Evolutionary conservation across 345 rosid genomes (phyloP).

Genomic region (Hibiscus syriacus): DNA sequence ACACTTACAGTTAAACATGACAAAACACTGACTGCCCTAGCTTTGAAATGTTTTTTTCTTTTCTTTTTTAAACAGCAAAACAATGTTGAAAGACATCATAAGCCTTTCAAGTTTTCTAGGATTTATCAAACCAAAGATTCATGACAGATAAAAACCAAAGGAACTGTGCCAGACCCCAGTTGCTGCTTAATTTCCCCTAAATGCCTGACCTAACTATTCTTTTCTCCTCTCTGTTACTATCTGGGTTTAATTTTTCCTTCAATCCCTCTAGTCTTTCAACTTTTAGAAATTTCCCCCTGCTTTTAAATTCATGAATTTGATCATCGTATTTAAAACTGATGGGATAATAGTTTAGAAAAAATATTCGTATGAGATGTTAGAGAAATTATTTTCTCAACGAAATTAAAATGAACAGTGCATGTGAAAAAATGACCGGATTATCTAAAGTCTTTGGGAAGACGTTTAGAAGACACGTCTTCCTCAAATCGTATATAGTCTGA

Average conservation of each 20-base stretch:
- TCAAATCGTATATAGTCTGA: too few species aligned
- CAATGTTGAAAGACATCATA: constrained; percentile 16
- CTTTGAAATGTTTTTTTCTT: background rate
- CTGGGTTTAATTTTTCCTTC: background rate
- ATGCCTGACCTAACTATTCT: constrained; percentile 1
- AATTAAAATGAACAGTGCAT: too few species aligned
- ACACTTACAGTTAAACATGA: background rate
- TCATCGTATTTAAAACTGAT: background rate
- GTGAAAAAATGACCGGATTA: too few species aligned
- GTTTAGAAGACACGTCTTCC: too few species aligned
- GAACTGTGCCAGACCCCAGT: constrained; percentile 1
- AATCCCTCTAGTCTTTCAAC: background rate
- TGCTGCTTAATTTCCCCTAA: background rate
- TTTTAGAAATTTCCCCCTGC: background rate
- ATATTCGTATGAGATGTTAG: too few species aligned
- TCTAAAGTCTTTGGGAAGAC: too few species aligned
- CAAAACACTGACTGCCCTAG: background rate
- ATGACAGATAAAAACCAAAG: constrained; percentile 3
- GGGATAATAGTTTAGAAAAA: too few species aligned
- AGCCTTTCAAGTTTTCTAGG: constrained; percentile 33
- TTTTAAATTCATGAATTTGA: background rate
- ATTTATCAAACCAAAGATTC: constrained; percentile 27
- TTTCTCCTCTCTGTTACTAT: constrained; percentile 2
- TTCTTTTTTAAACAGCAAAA: background rate
- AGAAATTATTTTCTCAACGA: too few species aligned